Percentiles rank a stretch among this genome's conserved stretches.
phyloP scores from a whole-genome alignment of 2,329 filamentous ascomycete species.

The Aspergillus sp. region DNA sequence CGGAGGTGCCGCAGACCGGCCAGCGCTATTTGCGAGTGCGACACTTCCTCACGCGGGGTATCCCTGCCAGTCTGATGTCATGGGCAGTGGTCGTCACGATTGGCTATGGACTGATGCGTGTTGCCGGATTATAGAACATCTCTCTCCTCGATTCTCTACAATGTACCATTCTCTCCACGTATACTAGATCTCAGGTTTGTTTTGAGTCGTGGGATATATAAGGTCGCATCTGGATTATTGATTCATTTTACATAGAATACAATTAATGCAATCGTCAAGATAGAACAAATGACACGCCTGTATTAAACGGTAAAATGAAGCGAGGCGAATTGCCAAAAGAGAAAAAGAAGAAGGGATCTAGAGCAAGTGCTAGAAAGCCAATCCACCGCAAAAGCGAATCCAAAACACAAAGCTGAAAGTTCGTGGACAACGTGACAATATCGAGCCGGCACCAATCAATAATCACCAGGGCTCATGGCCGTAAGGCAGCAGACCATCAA shows the following conservation, averaged over 20 bases:
- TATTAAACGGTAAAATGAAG: conserved; percentile 5
- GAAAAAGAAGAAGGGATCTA: background rate
- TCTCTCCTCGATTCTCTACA: background rate
- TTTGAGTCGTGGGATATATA: background rate
- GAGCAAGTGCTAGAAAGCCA: background rate
- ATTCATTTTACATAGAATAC: conserved; percentile 9
- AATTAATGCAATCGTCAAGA: conserved; percentile 6
- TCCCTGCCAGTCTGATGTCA: conserved; percentile 81
- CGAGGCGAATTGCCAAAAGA: background rate
- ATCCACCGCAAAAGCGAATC: background rate
- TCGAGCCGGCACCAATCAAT: background rate
- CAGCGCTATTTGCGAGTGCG: conserved; percentile 88
- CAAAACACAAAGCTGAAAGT: conserved; percentile 1
- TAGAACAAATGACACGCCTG: conserved; percentile 4
- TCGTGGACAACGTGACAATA: conserved; percentile 9
- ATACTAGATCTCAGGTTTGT: background rate
- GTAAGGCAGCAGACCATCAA: background rate
- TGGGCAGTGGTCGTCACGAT: conserved; percentile 81
- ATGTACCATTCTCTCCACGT: background rate
- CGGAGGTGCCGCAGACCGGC: conserved; percentile 88
- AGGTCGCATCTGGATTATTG: background rate
- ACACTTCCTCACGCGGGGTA: conserved; percentile 92
- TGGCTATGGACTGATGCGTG: conserved; percentile 86
- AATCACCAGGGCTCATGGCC: conserved; percentile 1
- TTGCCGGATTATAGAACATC: conserved; percentile 62